Conservation (phyloP, 345 rosid genomes). For the Erucastrum elatum region DNA sequence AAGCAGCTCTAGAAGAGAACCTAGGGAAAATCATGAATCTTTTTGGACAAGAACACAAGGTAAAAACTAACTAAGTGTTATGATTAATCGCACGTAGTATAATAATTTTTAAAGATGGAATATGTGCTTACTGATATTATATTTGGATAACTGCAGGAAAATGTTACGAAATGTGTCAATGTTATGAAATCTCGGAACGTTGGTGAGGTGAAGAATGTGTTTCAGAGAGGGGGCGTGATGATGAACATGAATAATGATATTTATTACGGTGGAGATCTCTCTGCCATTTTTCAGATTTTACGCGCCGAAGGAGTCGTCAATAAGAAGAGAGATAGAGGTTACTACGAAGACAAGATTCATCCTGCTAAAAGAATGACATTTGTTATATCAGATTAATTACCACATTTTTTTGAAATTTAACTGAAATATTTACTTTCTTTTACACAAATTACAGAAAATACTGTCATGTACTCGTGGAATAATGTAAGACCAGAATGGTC, state of each 20-base stretch:
- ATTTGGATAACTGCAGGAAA: slow-evolving; percentile 6
- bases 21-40: slow-evolving; percentile 13
- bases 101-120: background rate
- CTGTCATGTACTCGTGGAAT: background rate
- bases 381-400: background rate
- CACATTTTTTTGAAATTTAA: background rate
- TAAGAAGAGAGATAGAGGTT: slow-evolving; percentile 48
- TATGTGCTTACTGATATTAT: background rate
- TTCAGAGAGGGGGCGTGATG: background rate
- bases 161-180: background rate
- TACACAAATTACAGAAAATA: background rate
- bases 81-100: background rate
- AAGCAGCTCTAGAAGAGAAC: background rate
- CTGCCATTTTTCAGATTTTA: slow-evolving; percentile 36
- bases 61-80: background rate
- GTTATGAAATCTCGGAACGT: background rate
- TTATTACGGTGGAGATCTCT: slow-evolving; percentile 44
- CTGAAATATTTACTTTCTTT: background rate
- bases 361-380: slow-evolving; percentile 22
- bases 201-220: background rate
- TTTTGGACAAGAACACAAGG: slow-evolving; percentile 21
- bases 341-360: background rate
- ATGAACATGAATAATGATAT: slow-evolving; percentile 12
- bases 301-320: slow-evolving; percentile 25
- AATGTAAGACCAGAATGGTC: no score